phyloP scores from a whole-genome alignment of 139 green algal genomes.

The Ettlia oleoabundans region DNA sequence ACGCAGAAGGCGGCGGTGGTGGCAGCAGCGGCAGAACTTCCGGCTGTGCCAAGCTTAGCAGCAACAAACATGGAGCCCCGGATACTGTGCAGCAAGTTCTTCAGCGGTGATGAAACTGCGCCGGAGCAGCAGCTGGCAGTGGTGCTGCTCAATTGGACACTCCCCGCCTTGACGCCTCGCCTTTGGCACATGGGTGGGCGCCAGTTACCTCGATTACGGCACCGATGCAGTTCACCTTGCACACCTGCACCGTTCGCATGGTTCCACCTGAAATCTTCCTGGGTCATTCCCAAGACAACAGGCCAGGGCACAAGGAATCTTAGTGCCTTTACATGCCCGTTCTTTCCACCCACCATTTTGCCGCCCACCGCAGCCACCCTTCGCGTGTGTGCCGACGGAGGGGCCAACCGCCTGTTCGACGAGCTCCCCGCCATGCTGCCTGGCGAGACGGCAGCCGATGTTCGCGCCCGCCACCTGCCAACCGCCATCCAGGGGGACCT shows the following conservation, averaged over 20 bases:
- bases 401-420: constrained; percentile 91
- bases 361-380: constrained; percentile 44
- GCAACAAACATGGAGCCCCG: background rate
- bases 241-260: no score
- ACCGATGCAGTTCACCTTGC: no score
- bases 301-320: no score
- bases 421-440: constrained; percentile 58
- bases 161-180: constrained; percentile 20
- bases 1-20: no score
- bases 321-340: no score
- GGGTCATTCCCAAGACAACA: no score
- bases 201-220: no score
- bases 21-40: no score
- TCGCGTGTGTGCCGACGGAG: constrained; percentile 91
- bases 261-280: no score
- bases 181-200: constrained; percentile 30
- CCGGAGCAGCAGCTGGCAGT: constrained; percentile 3
- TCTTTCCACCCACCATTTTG: no score
- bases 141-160: constrained; percentile 44
- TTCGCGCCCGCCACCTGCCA: constrained; percentile 58
- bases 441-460: background rate
- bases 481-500: constrained; percentile 87
- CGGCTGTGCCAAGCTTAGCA: background rate
- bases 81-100: constrained; percentile 29
- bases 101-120: background rate